These are phyloP conservation scores for Phoma sp. DNA, from an alignment of 2,329 filamentous ascomycete genomes.

Conservation along the genomic window DNA sequence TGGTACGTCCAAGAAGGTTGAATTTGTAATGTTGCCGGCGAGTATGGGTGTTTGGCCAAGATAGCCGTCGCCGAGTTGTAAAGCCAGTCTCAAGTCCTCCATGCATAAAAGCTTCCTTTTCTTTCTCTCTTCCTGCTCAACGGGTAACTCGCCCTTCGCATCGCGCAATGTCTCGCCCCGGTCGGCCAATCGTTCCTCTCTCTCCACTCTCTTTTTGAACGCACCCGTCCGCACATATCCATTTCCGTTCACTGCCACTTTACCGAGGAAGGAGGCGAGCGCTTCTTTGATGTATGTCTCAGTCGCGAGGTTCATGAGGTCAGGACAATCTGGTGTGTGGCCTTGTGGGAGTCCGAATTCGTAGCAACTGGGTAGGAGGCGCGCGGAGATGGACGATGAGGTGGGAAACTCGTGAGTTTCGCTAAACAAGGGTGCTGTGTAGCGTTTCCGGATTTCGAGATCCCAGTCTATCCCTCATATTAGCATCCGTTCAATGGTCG, in stretches of 20 bases:
- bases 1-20: conserved; percentile 69
- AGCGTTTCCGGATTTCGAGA: conserved; percentile 70
- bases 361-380: conserved; percentile 71
- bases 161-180: conserved; percentile 79
- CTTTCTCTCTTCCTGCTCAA: conserved; percentile 79
- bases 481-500: no score
- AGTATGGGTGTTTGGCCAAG: conserved; percentile 81
- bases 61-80: conserved; percentile 78
- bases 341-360: conserved; percentile 67
- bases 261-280: conserved; percentile 61
- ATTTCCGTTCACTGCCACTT: conserved; percentile 63
- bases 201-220: conserved; percentile 76
- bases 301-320: conserved; percentile 67
- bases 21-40: conserved; percentile 69
- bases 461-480: conserved; percentile 61
- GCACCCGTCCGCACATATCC: conserved; percentile 74
- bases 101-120: conserved; percentile 76
- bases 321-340: conserved; percentile 61
- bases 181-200: conserved; percentile 76
- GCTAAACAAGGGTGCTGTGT: conserved; percentile 66
- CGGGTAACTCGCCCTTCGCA: conserved; percentile 77
- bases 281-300: conserved; percentile 71
- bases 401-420: conserved; percentile 71
- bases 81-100: conserved; percentile 77
- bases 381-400: conserved; percentile 61